phyloP scores from a whole-genome alignment of 164 flowering plant genomes.

The Vitis amurensis region DNA sequence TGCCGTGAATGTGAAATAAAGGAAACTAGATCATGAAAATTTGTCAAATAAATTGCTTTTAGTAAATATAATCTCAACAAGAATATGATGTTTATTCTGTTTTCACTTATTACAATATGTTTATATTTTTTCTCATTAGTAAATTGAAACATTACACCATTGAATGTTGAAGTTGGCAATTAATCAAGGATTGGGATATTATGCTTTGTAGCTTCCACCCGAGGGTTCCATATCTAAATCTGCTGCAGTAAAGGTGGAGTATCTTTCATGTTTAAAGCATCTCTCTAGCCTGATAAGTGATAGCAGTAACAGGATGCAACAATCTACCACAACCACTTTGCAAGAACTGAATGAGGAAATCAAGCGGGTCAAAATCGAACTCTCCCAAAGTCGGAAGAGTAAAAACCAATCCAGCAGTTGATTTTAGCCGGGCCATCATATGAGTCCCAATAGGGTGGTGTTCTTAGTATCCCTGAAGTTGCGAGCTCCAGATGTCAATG shows the following conservation, averaged over 20 bases:
- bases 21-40: too few relatives aligned
- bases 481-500: too few relatives aligned
- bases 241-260: constrained; percentile 43
- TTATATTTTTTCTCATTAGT: too few relatives aligned
- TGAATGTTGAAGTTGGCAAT: constrained; percentile 2
- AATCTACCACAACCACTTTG: constrained; percentile 12
- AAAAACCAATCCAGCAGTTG: constrained; percentile 8
- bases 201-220: constrained; percentile 32
- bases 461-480: too few relatives aligned
- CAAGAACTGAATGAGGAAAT: constrained; percentile 57
- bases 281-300: constrained; percentile 31
- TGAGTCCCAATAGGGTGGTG: too few relatives aligned
- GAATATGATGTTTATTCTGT: too few relatives aligned
- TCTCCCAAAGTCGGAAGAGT: constrained; percentile 22
- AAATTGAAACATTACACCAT: neutral
- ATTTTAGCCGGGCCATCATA: neutral
- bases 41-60: too few relatives aligned
- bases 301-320: constrained; percentile 3
- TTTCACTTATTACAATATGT: too few relatives aligned
- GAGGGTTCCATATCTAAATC: constrained; percentile 24
- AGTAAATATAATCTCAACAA: too few relatives aligned
- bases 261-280: constrained; percentile 59
- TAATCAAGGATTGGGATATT: neutral
- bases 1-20: too few relatives aligned
- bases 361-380: constrained; percentile 46